phyloP scores from a whole-genome alignment of 352 stramenopile genomes.

The Saprolegnia diclina region DNA sequence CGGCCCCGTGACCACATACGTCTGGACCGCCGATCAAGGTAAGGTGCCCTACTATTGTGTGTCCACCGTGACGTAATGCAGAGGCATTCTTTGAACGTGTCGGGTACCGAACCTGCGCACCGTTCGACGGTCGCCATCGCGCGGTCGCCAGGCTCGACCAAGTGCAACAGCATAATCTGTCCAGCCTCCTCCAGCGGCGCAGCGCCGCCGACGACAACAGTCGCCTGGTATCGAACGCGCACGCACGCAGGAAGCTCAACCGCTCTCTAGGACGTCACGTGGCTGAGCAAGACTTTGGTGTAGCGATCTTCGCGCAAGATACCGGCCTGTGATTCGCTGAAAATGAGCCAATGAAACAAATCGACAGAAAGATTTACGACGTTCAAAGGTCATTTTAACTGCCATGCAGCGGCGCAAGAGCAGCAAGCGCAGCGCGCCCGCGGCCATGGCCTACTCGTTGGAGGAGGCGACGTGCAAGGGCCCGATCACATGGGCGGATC shows the following conservation, averaged over 20 bases:
- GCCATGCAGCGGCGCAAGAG: conserved; percentile 7
- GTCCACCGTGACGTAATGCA: not conserved
- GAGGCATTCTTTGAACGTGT: conserved; percentile 9
- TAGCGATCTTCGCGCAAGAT: not conserved
- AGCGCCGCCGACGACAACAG: not conserved
- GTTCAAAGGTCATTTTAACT: not conserved
- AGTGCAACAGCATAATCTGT: not conserved
- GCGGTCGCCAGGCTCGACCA: not conserved
- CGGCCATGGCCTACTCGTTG: not conserved
- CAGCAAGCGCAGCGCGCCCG: not conserved
- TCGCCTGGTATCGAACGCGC: not conserved
- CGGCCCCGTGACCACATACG: not conserved
- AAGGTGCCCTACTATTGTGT: no score
- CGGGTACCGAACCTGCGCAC: not conserved
- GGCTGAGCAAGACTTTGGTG: not conserved
- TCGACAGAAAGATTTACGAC: not conserved
- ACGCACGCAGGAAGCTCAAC: not conserved
- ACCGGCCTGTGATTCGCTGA: not conserved
- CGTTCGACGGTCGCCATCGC: conserved; percentile 2
- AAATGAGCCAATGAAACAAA: not conserved
- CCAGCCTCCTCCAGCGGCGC: not conserved
- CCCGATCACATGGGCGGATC: conserved; percentile 18
- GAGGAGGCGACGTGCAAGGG: not conserved
- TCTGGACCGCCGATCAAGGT: conserved; percentile 24
- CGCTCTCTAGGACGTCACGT: not conserved